Evolutionary conservation across 441 rosid genomes (phyloP), one percentile per base, ranked within the genome.

Genomic region (Pelargonium myrrhifolium): DNA sequence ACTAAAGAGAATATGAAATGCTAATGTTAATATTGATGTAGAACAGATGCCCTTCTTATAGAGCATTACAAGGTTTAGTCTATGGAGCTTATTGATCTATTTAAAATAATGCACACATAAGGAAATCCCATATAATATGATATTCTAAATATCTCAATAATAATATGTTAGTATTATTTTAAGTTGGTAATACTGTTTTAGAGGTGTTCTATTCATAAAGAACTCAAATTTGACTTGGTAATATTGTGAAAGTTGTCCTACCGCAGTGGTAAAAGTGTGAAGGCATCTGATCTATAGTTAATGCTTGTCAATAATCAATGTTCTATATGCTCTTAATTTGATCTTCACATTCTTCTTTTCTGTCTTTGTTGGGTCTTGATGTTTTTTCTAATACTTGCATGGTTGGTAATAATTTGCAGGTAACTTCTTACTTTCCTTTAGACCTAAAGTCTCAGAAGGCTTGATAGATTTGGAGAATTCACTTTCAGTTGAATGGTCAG

Each of bases 361-460:
- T 37, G 17, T 58, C 2, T 62, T 26, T 14, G 65, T 45, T 55
- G 35, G 67, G 68, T 26, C 43, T 42, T 60, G 60, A n/a, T 68
- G 59, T 76, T 74, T 56, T 11, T 62, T n/a, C 12, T 61, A 28
- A 66, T 69, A 64, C 66, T 66, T 60, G 59, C 66, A 31, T 64
- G 64, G 73, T 67, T 68, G 70, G 71, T 72, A 60, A 67, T 72
- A 39, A 73, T 68, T 76, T 84, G 81, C 92, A 94, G 99, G 98
- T 62, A 94, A 92, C 76, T 89, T 92, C 84, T 82, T 91, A 69
- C 82, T 94, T 75, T 88, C 99, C 65, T 89, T 94, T 80, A 84
- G 97, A 84, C 99, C 99, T 65, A 82, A 86, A 78, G 73, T 87
- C 49, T 65, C 84, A 73, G 83, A 81, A 67, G 78, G 65, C 65